Percentiles rank a stretch among this genome's conserved stretches.
phyloP scores from a whole-genome alignment of 805 yeast species.

The Sungouiozyma ichnusensis region DNA sequence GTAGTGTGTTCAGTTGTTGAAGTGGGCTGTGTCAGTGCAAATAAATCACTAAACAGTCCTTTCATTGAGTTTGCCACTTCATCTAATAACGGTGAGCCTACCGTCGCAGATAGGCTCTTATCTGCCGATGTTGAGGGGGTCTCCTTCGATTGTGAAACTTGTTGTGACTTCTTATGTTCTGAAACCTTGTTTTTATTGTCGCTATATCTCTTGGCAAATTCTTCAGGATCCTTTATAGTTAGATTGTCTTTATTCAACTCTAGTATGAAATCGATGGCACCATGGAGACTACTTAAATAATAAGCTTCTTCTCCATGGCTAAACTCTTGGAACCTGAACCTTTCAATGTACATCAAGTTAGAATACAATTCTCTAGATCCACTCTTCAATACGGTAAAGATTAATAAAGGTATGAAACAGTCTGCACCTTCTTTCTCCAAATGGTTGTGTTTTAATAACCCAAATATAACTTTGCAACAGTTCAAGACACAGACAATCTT shows the following conservation, averaged over 20 bases:
- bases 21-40: constrained; percentile 5
- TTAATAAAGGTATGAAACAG: constrained; percentile 80
- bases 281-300: constrained; percentile 80
- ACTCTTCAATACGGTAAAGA: constrained; percentile 65
- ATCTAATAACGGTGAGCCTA: constrained; percentile 19
- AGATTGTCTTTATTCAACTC: constrained; percentile 47
- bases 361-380: constrained; percentile 58
- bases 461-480: constrained; percentile 87
- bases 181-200: constrained; percentile 35
- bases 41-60: constrained; percentile 17
- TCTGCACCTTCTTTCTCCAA: constrained; percentile 80
- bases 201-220: constrained; percentile 36
- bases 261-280: constrained; percentile 73
- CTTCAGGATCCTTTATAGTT: constrained; percentile 53
- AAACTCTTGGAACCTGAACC: constrained; percentile 68
- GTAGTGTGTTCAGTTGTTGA: not conserved
- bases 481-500: constrained; percentile 85
- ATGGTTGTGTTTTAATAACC: constrained; percentile 62
- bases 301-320: constrained; percentile 83
- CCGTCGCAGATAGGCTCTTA: not conserved
- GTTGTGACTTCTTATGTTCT: constrained; percentile 13
- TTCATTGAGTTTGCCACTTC: constrained; percentile 18
- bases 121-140: not conserved
- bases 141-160: constrained; percentile 9
- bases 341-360: constrained; percentile 73